A percentile compares a stretch with the other conserved stretches of the same genome.
Evolutionary conservation across 495 filamentous ascomycete genomes (phyloP).

Genomic region (Trichoderma erinaceum): DNA sequence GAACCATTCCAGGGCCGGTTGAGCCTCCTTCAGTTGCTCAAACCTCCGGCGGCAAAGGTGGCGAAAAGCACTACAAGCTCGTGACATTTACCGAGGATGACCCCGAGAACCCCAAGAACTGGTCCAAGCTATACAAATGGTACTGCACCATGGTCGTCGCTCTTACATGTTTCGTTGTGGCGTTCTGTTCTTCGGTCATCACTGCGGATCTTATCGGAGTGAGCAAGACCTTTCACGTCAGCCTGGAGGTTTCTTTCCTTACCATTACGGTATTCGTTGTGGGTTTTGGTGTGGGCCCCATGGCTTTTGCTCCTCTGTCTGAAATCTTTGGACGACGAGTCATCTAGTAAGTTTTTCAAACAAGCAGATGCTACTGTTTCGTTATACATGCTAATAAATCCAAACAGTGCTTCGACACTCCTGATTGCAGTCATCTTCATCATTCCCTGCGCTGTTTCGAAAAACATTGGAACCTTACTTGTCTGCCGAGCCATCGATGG

Average conservation of each 20-base stretch:
- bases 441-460: constrained; percentile 68
- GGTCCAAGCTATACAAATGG: constrained; percentile 58
- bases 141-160: constrained; percentile 63
- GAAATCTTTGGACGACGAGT: constrained; percentile 64
- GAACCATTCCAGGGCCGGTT: constrained; percentile 56
- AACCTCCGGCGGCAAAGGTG: constrained; percentile 23
- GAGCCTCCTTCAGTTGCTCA: constrained; percentile 24
- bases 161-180: constrained; percentile 58
- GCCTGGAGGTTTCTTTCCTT: constrained; percentile 59
- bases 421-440: constrained; percentile 65
- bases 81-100: constrained; percentile 52
- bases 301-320: constrained; percentile 72
- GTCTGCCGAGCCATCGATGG: constrained; percentile 69
- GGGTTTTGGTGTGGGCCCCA: constrained; percentile 76
- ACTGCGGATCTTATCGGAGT: constrained; percentile 63
- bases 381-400: background rate
- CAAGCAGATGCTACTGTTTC: background rate
- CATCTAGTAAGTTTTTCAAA: constrained; percentile 46
- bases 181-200: constrained; percentile 57
- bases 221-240: constrained; percentile 53
- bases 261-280: constrained; percentile 69
- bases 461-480: constrained; percentile 68
- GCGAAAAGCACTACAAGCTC: constrained; percentile 57
- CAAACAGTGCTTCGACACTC: constrained; percentile 45
- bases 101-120: constrained; percentile 65